A percentile compares a stretch with the other conserved stretches of the same genome.
These are phyloP conservation scores for Colletotrichum phormii DNA, from an alignment of 2,329 filamentous ascomycete genomes.

Conservation along the genomic window DNA sequence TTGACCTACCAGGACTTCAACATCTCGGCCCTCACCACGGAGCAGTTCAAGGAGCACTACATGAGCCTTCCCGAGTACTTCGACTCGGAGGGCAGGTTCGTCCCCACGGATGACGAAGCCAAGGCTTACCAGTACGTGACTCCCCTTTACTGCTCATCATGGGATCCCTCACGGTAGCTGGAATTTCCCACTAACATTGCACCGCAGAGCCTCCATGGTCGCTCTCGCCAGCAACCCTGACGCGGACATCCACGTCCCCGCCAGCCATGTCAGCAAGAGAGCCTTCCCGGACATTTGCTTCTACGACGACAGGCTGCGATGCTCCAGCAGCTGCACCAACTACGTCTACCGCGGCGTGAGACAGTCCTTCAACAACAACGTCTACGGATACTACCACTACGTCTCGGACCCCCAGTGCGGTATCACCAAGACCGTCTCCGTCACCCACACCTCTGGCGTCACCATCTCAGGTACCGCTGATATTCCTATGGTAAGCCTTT, in stretches of 20 bases:
- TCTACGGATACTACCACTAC: slow-evolving; percentile 20
- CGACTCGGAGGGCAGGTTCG: slow-evolving; percentile 1
- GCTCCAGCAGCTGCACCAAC: slow-evolving; percentile 1
- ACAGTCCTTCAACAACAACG: slow-evolving; percentile 5
- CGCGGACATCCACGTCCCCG: not conserved
- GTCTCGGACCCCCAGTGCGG: slow-evolving; percentile 7
- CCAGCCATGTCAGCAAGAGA: slow-evolving; percentile 6
- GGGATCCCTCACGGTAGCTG: not conserved
- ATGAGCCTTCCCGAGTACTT: not conserved
- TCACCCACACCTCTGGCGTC: slow-evolving; percentile 12
- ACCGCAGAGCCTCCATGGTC: not conserved
- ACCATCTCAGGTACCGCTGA: not conserved
- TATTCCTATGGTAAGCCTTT: not conserved
- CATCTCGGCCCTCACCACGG: slow-evolving; percentile 5
- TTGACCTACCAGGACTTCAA: slow-evolving; percentile 13
- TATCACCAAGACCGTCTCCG: slow-evolving; percentile 8
- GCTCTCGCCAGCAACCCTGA: not conserved
- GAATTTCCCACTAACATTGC: too few species aligned
- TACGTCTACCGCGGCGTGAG: not conserved
- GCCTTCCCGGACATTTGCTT: slow-evolving; percentile 10
- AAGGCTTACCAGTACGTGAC: not conserved
- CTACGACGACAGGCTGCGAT: slow-evolving; percentile 8
- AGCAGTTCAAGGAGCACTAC: slow-evolving; percentile 13
- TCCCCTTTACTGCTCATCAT: not conserved
- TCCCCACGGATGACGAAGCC: not conserved